Evolutionary conservation across 1,284 basidiomycete species (phyloP).

Genomic region (Athelia psychrophila): DNA sequence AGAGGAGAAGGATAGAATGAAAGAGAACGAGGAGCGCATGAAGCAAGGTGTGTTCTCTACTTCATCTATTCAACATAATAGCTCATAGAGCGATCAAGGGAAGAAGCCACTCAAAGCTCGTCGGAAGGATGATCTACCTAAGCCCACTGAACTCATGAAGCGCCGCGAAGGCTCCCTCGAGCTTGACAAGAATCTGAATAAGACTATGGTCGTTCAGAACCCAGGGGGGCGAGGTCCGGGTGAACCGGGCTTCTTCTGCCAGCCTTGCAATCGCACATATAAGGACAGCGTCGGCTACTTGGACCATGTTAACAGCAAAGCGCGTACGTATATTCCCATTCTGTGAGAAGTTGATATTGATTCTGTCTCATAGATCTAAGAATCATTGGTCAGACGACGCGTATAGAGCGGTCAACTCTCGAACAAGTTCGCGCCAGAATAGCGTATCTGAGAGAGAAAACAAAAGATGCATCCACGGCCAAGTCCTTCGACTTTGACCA

Average conservation of each 20-base stretch:
- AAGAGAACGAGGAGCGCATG: conserved; percentile 80
- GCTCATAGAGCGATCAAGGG: conserved; percentile 45
- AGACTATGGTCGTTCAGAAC: conserved; percentile 90
- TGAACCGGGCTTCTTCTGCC: conserved; percentile 91
- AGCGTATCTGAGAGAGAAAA: conserved; percentile 83
- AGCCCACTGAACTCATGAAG: conserved; percentile 88
- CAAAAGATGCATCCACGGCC: conserved; percentile 73
- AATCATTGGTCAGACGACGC: conserved; percentile 91
- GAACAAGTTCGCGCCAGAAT: conserved; percentile 91
- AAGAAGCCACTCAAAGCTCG: conserved; percentile 72
- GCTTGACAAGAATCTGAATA: conserved; percentile 88
- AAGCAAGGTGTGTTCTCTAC: conserved; percentile 63
- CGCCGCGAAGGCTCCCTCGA: conserved; percentile 79
- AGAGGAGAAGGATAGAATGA: conserved; percentile 78
- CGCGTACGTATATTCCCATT: conserved; percentile 60
- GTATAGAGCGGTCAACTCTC: conserved; percentile 85
- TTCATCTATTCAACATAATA: background rate
- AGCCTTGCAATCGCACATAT: conserved; percentile 85
- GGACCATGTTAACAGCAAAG: conserved; percentile 94
- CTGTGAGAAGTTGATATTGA: conserved; percentile 1
- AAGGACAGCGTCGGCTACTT: conserved; percentile 94
- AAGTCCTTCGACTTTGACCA: conserved; percentile 93
- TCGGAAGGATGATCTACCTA: conserved; percentile 73
- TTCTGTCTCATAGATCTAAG: conserved; percentile 69
- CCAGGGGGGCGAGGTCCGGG: conserved; percentile 77